Base-by-base conservation (phyloP, 805 yeast species). In the Ogataea pini region DNA sequence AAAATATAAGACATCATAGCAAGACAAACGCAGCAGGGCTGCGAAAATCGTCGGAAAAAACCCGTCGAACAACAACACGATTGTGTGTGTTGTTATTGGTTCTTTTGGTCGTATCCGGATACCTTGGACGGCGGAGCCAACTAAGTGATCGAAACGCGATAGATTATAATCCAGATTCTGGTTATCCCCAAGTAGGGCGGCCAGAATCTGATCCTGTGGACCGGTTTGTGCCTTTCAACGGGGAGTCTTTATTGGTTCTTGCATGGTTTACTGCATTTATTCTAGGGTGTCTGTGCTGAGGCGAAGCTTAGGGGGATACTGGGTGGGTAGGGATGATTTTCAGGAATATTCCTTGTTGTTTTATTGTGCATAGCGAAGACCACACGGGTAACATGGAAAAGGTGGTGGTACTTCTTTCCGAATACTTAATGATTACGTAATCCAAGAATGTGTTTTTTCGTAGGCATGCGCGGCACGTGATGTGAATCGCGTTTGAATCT, bases 221-320 rank as follows among this genome's bases (percentile, higher is more conserved):
- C 31, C 22, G 50, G 32, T 44, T 41, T 27, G 51, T 44, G 16
- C 56, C 58, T 16, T 55, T 55, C 40, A 52, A 52, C 28, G 14
- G 25, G 18, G 33, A 25, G 34, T 51, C 58, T 7, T 36, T 51
- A 16, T 28, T 46, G 16, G 44, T 42, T 17, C 40, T 55, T 13
- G 27, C 38, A 8, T 37, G 47, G 17, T 32, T 49, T 28, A 42
- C 38, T 24, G n/a, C 44, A 16, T 14, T 46, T 10, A 34, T 51
- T 24, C 17, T 43, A 13, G 48, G 41, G 22, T 48, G 52, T n/a
- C 20, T 48, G 18, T 47, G 55, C 31, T 45, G 36, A 32, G n/a
- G n/a, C n/a, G n/a, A n/a, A n/a, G n/a, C n/a, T n/a, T n/a, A n/a
- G n/a, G n/a, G n/a, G n/a, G n/a, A n/a, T n/a, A n/a, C n/a, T n/a